Conservation (phyloP, 805 yeast genomes). For the Pichia californica region DNA sequence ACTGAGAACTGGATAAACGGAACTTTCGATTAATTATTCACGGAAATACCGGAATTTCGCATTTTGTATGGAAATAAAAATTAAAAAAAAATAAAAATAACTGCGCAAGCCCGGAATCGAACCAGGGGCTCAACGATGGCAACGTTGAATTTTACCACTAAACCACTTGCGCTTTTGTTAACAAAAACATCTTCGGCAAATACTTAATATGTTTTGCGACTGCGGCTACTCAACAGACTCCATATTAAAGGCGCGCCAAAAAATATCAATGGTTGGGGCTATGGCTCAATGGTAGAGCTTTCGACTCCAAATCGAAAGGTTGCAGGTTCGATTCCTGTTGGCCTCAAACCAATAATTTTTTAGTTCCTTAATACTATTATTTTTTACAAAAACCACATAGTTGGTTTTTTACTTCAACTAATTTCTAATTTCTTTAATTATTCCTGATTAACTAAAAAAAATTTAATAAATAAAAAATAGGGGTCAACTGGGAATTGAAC, state of each 20-base stretch:
- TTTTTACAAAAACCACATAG: no score
- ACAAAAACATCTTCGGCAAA: neutral
- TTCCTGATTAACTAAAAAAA: no score
- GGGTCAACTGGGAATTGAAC: slow-evolving; percentile 44
- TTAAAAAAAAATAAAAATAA: neutral
- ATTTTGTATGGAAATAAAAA: neutral
- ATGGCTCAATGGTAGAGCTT: slow-evolving; percentile 80
- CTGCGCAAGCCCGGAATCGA: slow-evolving; percentile 26
- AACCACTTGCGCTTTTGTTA: slow-evolving; percentile 10
- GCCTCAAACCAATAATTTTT: no score
- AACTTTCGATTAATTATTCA: neutral
- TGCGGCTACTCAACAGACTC: no score
- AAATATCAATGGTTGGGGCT: no score
- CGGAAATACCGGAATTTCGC: neutral
- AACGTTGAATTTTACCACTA: slow-evolving; percentile 17
- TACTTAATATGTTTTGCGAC: neutral
- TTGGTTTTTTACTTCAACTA: no score
- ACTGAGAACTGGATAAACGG: neutral
- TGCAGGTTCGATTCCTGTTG: slow-evolving; percentile 22
- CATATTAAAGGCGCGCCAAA: no score
- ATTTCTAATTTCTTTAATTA: no score
- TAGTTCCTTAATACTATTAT: no score
- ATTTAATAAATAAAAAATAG: no score
- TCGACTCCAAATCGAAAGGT: slow-evolving; percentile 51
- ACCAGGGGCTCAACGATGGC: slow-evolving; percentile 26